Evolutionary conservation across 2,329 filamentous ascomycete species (phyloP).

Genomic region (Hypoxylon sp.): DNA sequence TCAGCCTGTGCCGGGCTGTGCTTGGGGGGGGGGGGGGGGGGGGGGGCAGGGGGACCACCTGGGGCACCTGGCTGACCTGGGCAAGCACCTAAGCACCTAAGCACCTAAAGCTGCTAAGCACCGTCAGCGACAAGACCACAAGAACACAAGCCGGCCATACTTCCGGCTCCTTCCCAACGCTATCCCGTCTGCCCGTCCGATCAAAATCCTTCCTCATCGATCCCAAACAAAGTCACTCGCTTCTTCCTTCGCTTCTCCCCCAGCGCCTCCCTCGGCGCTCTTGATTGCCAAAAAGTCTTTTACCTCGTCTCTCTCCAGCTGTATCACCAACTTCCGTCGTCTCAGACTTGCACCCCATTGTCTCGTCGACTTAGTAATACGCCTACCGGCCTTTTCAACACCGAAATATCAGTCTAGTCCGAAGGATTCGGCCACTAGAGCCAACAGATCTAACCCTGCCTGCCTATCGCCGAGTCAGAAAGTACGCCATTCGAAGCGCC

Average conservation of each 20-base stretch:
- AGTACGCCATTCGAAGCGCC: slow-evolving; percentile 7
- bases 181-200: slow-evolving; percentile 32
- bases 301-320: slow-evolving; percentile 4
- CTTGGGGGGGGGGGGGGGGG: too few species aligned
- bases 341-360: neutral
- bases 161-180: slow-evolving; percentile 31
- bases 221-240: slow-evolving; percentile 28
- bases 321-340: neutral
- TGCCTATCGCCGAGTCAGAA: neutral
- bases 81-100: too few species aligned
- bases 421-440: slow-evolving; percentile 16
- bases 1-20: too few species aligned
- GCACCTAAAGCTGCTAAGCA: too few species aligned
- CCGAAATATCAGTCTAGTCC: slow-evolving; percentile 8
- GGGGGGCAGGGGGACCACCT: too few species aligned
- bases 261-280: neutral
- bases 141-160: slow-evolving; percentile 15
- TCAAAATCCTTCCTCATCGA: slow-evolving; percentile 32
- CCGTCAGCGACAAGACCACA: slow-evolving; percentile 26
- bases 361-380: slow-evolving; percentile 15
- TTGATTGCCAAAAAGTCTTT: neutral
- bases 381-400: slow-evolving; percentile 3
- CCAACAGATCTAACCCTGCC: slow-evolving; percentile 4
- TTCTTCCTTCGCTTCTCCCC: slow-evolving; percentile 24
- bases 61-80: neutral